Conservation (phyloP, 2,329 filamentous ascomycete genomes). For the Thermochaetoides dissita region DNA sequence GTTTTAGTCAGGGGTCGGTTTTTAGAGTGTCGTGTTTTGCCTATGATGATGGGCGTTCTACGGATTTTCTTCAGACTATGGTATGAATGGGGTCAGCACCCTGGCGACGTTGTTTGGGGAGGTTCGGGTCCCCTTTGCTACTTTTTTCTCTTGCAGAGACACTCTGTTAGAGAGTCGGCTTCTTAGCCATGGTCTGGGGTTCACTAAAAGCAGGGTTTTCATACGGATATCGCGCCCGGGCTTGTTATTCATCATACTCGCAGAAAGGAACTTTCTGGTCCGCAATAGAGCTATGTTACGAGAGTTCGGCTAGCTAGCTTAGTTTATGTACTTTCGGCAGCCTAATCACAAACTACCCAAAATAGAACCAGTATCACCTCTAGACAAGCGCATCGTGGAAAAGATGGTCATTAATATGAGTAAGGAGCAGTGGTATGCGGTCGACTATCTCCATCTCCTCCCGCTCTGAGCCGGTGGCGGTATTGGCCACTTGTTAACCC, state of each 20-base stretch:
- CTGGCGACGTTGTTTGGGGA: too few species aligned
- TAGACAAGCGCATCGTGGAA: background rate
- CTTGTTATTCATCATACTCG: background rate
- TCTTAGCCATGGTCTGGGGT: too few species aligned
- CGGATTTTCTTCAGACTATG: constrained; percentile 4
- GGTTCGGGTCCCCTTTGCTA: too few species aligned
- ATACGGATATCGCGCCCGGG: too few species aligned
- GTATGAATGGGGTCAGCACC: constrained; percentile 1
- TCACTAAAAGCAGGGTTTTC: constrained; percentile 1
- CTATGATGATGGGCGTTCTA: constrained; percentile 6
- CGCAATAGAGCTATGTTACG: constrained; percentile 4
- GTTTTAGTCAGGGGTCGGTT: background rate
- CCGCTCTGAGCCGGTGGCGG: constrained; percentile 26
- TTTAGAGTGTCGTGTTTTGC: background rate
- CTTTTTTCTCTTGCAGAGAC: too few species aligned
- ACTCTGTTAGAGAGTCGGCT: too few species aligned
- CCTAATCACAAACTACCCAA: background rate
- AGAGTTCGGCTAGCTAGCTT: background rate
- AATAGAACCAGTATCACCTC: background rate
- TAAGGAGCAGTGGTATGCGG: too few species aligned
- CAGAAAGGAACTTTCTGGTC: background rate
- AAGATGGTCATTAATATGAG: too few species aligned
- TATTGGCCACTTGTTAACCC: constrained; percentile 78
- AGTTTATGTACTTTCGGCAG: background rate
- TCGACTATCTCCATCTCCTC: background rate